phyloP scores from a whole-genome alignment of 345 rosid species.

The Bruguiera parviflora region DNA sequence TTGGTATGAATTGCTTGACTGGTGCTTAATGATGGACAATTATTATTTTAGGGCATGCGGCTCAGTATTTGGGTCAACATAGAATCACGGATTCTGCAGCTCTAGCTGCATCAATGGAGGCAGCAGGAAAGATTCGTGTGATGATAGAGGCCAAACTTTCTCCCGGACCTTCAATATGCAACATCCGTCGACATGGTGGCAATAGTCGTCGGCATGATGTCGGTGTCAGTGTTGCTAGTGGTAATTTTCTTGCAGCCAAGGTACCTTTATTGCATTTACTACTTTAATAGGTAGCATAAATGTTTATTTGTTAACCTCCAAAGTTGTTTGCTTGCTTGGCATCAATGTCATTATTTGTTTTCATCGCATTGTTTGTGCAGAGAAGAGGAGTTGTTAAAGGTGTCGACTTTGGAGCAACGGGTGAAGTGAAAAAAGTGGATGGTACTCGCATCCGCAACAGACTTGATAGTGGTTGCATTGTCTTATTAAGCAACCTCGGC shows the following conservation, averaged over 20 bases:
- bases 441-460: conserved; percentile 76
- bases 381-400: conserved; percentile 93
- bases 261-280: conserved; percentile 28
- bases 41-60: conserved; percentile 52
- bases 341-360: conserved; percentile 6
- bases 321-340: not conserved
- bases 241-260: conserved; percentile 96
- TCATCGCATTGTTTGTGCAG: conserved; percentile 39
- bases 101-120: conserved; percentile 86
- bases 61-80: conserved; percentile 68
- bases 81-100: conserved; percentile 84
- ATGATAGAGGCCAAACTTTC: conserved; percentile 94
- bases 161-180: conserved; percentile 88
- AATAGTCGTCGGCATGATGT: conserved; percentile 84
- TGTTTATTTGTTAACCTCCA: not conserved
- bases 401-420: conserved; percentile 93
- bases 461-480: conserved; percentile 83
- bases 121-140: conserved; percentile 82
- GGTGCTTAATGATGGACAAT: not conserved
- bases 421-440: conserved; percentile 92
- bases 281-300: not conserved
- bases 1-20: conserved; percentile 6
- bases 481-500: conserved; percentile 82
- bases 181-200: conserved; percentile 86
- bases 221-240: conserved; percentile 93